These are phyloP conservation scores for Penicillium verrucosum DNA, from an alignment of 2,329 filamentous ascomycete genomes.

Conservation along the genomic window DNA sequence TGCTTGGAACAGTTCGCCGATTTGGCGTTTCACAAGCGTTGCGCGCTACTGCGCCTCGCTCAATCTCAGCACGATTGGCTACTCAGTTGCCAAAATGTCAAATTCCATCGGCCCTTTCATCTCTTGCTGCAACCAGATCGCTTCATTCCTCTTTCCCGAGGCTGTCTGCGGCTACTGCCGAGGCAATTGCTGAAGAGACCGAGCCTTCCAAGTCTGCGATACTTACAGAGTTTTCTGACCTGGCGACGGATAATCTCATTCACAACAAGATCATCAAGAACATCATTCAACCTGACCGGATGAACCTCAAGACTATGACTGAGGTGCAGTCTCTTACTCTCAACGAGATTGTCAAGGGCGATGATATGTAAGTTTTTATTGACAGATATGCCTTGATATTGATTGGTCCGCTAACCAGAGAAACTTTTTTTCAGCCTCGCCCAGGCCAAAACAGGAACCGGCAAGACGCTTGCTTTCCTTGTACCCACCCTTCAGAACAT, in stretches of 20 bases:
- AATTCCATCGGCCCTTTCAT: conserved; percentile 16
- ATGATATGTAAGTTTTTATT: conserved; percentile 66
- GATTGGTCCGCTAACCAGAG: conserved; percentile 14
- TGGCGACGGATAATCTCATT: conserved; percentile 47
- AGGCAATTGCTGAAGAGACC: conserved; percentile 19
- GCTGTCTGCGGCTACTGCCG: conserved; percentile 25
- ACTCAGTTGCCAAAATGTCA: conserved; percentile 31
- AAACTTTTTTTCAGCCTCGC: conserved; percentile 60
- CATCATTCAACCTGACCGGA: conserved; percentile 59
- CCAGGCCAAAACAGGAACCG: conserved; percentile 94
- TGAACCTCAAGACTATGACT: conserved; percentile 84
- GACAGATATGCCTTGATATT: not conserved
- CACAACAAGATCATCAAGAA: conserved; percentile 63
- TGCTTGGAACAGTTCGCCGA: conserved; percentile 42
- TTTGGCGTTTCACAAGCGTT: conserved; percentile 38
- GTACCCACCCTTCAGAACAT: conserved; percentile 81
- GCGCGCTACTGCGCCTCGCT: conserved; percentile 32
- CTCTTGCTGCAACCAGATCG: conserved; percentile 22
- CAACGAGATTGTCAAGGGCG: conserved; percentile 71
- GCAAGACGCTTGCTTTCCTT: conserved; percentile 93
- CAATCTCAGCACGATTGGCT: conserved; percentile 27
- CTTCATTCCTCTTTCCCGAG: conserved; percentile 33
- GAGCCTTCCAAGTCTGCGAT: conserved; percentile 14
- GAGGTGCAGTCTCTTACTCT: conserved; percentile 87
- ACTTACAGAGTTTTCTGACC: conserved; percentile 40